Conservation (phyloP, 23 red algal genomes). For the Gracilaria caudata region DNA sequence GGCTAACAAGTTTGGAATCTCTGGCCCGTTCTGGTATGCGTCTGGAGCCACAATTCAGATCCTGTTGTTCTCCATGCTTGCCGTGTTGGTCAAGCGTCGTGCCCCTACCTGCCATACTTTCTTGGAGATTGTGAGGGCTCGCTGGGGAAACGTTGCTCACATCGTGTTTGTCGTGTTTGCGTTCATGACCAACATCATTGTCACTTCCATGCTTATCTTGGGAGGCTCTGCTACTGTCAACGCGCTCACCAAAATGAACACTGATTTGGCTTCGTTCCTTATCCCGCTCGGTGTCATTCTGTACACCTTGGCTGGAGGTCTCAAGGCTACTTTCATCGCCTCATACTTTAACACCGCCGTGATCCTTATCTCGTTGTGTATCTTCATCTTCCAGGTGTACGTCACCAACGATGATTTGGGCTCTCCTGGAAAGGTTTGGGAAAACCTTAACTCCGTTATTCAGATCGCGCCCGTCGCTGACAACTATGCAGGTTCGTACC, state of each 20-base stretch:
- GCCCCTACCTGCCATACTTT: conserved; percentile 80
- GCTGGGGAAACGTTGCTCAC: conserved; percentile 74
- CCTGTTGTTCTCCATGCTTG: conserved; percentile 74
- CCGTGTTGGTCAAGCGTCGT: conserved; percentile 75
- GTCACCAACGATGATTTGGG: conserved; percentile 62
- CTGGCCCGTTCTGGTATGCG: conserved; percentile 88
- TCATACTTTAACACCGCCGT: conserved; percentile 90
- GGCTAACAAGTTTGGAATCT: conserved; percentile 68
- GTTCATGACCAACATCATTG: conserved; percentile 78
- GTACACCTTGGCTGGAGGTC: conserved; percentile 83
- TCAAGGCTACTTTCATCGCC: conserved; percentile 87
- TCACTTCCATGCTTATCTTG: conserved; percentile 81
- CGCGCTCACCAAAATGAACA: conserved; percentile 78
- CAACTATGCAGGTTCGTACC: conserved; percentile 67
- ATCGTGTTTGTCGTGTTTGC: conserved; percentile 74
- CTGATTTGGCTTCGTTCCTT: conserved; percentile 74
- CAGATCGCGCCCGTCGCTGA: conserved; percentile 30
- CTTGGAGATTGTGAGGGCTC: conserved; percentile 76
- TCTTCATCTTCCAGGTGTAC: conserved; percentile 85
- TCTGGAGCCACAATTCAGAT: conserved; percentile 85
- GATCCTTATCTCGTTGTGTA: conserved; percentile 72
- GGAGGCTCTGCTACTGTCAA: conserved; percentile 61
- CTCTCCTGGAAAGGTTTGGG: conserved; percentile 41
- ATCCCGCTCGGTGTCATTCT: conserved; percentile 88
- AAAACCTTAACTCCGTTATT: conserved; percentile 27